Conservation (phyloP, 1,139 yeast species). For the Pichia cactophila region DNA sequence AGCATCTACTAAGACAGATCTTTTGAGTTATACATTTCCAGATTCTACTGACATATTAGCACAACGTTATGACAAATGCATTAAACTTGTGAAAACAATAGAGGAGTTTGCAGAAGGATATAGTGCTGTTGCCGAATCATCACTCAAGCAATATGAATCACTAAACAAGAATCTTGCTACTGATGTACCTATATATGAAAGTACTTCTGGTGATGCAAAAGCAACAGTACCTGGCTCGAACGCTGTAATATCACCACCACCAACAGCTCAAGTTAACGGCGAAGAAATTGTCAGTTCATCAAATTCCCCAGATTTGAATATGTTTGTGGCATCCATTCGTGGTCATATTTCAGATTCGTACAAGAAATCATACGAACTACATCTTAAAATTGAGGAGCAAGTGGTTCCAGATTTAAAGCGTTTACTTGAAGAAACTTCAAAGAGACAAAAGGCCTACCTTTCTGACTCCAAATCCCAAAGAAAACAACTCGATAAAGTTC, state of each 20-base stretch:
- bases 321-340: conserved; percentile 23
- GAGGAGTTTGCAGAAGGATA: conserved; percentile 22
- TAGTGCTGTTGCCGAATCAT: conserved; percentile 15
- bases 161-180: conserved; percentile 18
- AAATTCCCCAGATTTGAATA: conserved; percentile 11
- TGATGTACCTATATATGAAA: conserved; percentile 25
- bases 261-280: conserved; percentile 7
- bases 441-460: conserved; percentile 33
- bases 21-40: conserved; percentile 15
- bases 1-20: conserved; percentile 5
- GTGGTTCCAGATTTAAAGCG: conserved; percentile 25
- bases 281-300: background rate
- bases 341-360: conserved; percentile 17
- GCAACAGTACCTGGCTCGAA: conserved; percentile 23
- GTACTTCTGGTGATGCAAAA: conserved; percentile 15
- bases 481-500: conserved; percentile 21
- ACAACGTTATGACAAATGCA: conserved; percentile 28
- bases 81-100: conserved; percentile 20
- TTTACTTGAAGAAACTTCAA: conserved; percentile 25
- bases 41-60: conserved; percentile 24
- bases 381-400: conserved; percentile 20
- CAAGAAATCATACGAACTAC: conserved; percentile 17
- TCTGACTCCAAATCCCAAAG: conserved; percentile 20
- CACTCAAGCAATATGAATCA: conserved; percentile 21
- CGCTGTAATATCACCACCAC: conserved; percentile 13